phyloP scores from a whole-genome alignment of 2,329 filamentous ascomycete species.

The Talaromyces verruculosus region DNA sequence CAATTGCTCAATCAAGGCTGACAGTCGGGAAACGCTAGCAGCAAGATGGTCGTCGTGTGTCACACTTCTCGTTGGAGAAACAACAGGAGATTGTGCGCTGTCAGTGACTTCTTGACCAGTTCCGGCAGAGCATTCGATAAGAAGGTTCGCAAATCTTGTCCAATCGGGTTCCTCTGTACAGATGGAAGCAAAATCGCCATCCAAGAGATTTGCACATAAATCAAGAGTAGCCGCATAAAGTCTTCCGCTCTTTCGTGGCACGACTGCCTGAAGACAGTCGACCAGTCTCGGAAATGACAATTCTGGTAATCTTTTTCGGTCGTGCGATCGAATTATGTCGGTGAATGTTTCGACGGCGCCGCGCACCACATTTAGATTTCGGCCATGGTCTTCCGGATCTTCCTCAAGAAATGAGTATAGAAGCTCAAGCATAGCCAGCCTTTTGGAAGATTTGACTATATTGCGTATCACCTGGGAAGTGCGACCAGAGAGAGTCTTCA shows the following conservation, averaged over 20 bases:
- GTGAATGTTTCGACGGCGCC: slow-evolving; percentile 44
- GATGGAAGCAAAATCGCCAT: slow-evolving; percentile 38
- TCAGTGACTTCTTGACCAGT: slow-evolving; percentile 30
- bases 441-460: slow-evolving; percentile 41
- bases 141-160: slow-evolving; percentile 34
- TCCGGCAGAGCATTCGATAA: slow-evolving; percentile 38
- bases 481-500: slow-evolving; percentile 44
- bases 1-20: slow-evolving; percentile 36
- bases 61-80: slow-evolving; percentile 28
- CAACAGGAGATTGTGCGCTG: slow-evolving; percentile 17
- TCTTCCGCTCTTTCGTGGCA: slow-evolving; percentile 39
- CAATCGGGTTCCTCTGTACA: slow-evolving; percentile 36
- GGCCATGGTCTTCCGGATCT: slow-evolving; percentile 34
- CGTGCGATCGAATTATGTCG: slow-evolving; percentile 42
- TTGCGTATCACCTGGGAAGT: slow-evolving; percentile 45
- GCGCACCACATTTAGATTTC: slow-evolving; percentile 43
- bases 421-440: slow-evolving; percentile 40
- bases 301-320: slow-evolving; percentile 40
- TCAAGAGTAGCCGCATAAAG: slow-evolving; percentile 44
- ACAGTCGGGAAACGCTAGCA: slow-evolving; percentile 40
- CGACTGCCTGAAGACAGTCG: slow-evolving; percentile 36
- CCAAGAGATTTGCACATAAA: slow-evolving; percentile 41
- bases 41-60: slow-evolving; percentile 40
- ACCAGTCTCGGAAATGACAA: slow-evolving; percentile 40
- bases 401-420: slow-evolving; percentile 40